These are phyloP conservation scores for Cryptosporidium meleagridis DNA, from an alignment of 169 alveolate species.

Conservation along the genomic window DNA sequence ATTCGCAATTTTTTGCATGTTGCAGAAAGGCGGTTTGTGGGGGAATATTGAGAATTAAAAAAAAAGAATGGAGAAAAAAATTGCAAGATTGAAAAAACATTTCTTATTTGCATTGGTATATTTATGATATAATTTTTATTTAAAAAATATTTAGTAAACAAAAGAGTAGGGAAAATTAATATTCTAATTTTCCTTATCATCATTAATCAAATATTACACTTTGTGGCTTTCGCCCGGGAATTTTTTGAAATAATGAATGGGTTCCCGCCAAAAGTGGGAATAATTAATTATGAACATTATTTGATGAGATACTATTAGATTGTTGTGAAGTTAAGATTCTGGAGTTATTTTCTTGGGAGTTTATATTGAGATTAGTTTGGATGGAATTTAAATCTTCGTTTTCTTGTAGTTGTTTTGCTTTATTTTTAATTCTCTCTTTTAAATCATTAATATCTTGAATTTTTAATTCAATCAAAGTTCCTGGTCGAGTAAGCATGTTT, in stretches of 20 bases:
- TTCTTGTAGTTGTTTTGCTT: constrained; percentile 14
- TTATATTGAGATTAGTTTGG: background rate
- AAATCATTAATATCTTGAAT: constrained; percentile 61
- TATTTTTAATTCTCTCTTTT: constrained; percentile 40
- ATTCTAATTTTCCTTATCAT: no score
- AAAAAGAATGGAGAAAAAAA: no score
- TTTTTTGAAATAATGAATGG: no score
- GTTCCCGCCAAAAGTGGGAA: background rate
- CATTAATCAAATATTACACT: background rate
- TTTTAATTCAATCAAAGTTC: constrained; percentile 53
- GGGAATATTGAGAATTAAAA: background rate
- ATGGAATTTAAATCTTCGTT: background rate
- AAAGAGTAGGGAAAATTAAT: background rate
- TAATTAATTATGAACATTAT: background rate
- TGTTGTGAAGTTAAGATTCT: constrained; percentile 14
- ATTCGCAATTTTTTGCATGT: background rate
- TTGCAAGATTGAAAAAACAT: background rate
- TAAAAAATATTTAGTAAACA: no score
- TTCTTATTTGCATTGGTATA: no score
- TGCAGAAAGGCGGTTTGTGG: background rate
- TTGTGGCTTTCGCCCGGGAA: background rate
- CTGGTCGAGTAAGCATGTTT: constrained; percentile 73
- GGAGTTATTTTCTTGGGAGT: constrained; percentile 26
- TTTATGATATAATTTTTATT: no score
- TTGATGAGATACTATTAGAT: constrained; percentile 10